Evolutionary conservation across 768 basidiomycete species (phyloP), one percentile per base, ranked within the genome.

Genomic region (Boletus vinaceobasis): DNA sequence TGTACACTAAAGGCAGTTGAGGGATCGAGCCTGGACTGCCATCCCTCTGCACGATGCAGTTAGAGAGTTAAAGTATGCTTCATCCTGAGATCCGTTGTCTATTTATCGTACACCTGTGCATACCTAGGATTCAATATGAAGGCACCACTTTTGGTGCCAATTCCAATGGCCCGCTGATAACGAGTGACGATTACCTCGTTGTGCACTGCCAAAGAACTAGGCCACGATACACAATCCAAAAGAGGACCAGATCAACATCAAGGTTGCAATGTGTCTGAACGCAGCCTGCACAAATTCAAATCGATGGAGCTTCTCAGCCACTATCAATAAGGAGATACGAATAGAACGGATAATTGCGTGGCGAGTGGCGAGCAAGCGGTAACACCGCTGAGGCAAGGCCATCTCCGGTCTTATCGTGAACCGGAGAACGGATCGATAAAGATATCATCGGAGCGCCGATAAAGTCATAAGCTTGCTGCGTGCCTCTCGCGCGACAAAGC

Each of bases 1-100:
- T 86, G 76, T 86, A 86, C 60, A 75, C 72, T 31, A 77, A 74
- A 59, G 74, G 67, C 48, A 65, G 29, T 32, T 71, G 57, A 65
- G 26, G n/a, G 60, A 39, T 40, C 9, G 47, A 50, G 61, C 45
- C 68, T 60, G 40, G 60, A 42, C 61, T 52, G 21, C 35, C 52
- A 39, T 57, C 53, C 54, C 57, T 40, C 29, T 42, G 47, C 60
- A 65, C 55, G 55, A 55, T 60, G 60, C 46, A 53, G 53, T 52
- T 57, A 52, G 60, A 60, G 53, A 65, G 55, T 63, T 63, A 63
- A 60, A 63, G 56, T 54, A 37, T 51, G 48, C 55, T 44, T 60
- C 57, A 42, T 37, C 29, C 52, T 54, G 58, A 61, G 59, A 65
- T 65, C 59, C 60, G 43, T 56, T 2, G 33, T 50, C 49, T 64